phyloP scores from a whole-genome alignment of 768 basidiomycete species.

The Chalciporus sphaerocephalus region DNA sequence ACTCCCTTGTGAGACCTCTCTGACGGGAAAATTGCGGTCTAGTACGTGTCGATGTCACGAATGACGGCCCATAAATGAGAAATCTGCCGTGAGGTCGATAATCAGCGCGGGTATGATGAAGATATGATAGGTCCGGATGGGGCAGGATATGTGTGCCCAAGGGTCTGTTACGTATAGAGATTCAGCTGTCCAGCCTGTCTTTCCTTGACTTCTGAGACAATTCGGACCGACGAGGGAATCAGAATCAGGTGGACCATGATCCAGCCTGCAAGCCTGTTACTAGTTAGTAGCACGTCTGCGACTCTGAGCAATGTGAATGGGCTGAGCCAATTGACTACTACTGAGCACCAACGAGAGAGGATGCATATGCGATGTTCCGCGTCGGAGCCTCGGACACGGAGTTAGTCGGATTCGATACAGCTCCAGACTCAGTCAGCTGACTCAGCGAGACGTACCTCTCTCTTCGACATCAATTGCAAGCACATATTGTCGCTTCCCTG shows the following conservation, averaged over 20 bases:
- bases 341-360: too few relatives aligned
- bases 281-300: too few relatives aligned
- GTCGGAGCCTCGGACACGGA: too few relatives aligned
- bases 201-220: neutral
- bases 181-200: neutral
- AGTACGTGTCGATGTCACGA: neutral
- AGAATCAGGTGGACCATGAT: too few relatives aligned
- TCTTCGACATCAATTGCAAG: conserved; percentile 4
- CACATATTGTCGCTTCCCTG: conserved; percentile 5
- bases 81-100: neutral
- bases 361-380: too few relatives aligned
- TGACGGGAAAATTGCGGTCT: neutral
- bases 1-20: neutral
- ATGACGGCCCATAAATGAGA: neutral
- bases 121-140: neutral
- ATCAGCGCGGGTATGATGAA: neutral
- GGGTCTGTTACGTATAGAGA: neutral
- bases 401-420: too few relatives aligned
- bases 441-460: conserved; percentile 6
- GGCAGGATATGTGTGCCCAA: neutral
- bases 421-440: too few relatives aligned
- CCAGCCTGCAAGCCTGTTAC: too few relatives aligned
- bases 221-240: neutral
- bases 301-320: too few relatives aligned
- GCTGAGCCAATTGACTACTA: too few relatives aligned